Evolutionary conservation across 176 grass and related monocot genomes (phyloP), one percentile per base, ranked within the genome.

Genomic region (Hordeum vulgare): DNA sequence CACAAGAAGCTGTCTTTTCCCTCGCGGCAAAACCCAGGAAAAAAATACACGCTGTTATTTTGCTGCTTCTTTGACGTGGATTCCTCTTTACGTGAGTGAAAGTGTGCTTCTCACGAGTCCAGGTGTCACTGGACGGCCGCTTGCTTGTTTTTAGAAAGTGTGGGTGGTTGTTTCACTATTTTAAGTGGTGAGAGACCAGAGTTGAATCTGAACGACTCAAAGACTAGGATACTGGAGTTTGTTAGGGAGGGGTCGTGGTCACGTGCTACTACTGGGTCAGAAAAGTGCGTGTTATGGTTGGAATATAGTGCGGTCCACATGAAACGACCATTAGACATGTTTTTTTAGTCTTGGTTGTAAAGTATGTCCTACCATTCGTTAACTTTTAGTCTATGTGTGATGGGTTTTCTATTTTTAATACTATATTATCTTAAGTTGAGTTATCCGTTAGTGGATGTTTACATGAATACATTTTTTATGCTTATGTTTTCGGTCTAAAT

Each of bases 71-170:
- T 12, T 2, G 6, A 11, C 1, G 0, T 6, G 0, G 3, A 6
- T 71, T 60, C 0, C 0, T 34, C 0, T 6, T 44, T 0, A 21
- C 12, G 3, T 71, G n/a, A 0, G 5, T 14, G 4, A 5, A 1
- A 0, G 0, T 10, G 8, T 53, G 11, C 20, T 58, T 81, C 57
- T 86, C 44, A 37, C 1, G 42, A 65, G 44, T 71, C 3, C 2
- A 63, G 1, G 0, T 62, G 20, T 1, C 0, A 7, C 0, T 10
- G 0, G 11, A 2, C 21, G n/a, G 0, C 0, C n/a, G 0, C 17
- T 0, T 35, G 1, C 5, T 27, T 83, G 58, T 57, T 73, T 82
- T 73, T 82, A 20, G 0, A 0, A 66, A 78, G 9, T 0, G 2
- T 0, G 0, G 0, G 0, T 44, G 7, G 14, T 0, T 17, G 1